Evolutionary conservation across 257 asterid species (phyloP), one percentile per base, ranked within the genome.

Genomic region (Lantana camara): DNA sequence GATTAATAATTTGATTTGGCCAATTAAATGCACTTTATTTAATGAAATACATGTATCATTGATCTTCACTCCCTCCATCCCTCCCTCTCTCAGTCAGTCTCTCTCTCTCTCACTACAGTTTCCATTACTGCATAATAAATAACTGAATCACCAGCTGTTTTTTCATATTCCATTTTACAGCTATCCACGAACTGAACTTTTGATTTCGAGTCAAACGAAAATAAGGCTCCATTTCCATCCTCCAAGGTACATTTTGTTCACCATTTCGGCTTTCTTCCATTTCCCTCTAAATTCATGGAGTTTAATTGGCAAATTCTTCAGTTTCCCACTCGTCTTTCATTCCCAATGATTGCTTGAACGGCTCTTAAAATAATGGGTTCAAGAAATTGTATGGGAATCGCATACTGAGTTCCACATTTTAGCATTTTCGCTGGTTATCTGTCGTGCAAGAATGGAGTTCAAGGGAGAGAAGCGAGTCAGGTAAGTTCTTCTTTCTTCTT

Each of bases 381-480:
- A 46, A 49, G 22, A 58, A 58, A 10, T 20, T 40, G 35, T 17
- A 34, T 35, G 47, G 63, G 10, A 20, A 37, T 34, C n/a, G 45
- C 16, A 8, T 58, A 10, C 10, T 45, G 38, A 17, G 4, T 9
- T 8, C 35, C 24, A 21, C 40, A 54, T 58, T 60, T 54, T 1
- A 19, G 19, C 5, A 10, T 32, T 19, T 47, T 34, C 27, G 15
- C 7, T 17, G 19, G 16, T 45, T 9, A 1, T 1, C 1, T 27
- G 37, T 21, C 17, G 34, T 32, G 11, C 14, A 66, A 14, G 17
- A 41, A 83, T 80, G 90, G 83, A 80, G 54, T 66, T 78, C 48
- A 69, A 64, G 77, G 68, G 76, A 73, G 86, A 60, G 38, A 81
- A 71, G 78, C 75, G 50, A 64, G 87, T 78, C 13, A 75, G 90